These are phyloP conservation scores for Trichosporon sp. DNA, from an alignment of 1,284 basidiomycete genomes.

Conservation along the genomic window DNA sequence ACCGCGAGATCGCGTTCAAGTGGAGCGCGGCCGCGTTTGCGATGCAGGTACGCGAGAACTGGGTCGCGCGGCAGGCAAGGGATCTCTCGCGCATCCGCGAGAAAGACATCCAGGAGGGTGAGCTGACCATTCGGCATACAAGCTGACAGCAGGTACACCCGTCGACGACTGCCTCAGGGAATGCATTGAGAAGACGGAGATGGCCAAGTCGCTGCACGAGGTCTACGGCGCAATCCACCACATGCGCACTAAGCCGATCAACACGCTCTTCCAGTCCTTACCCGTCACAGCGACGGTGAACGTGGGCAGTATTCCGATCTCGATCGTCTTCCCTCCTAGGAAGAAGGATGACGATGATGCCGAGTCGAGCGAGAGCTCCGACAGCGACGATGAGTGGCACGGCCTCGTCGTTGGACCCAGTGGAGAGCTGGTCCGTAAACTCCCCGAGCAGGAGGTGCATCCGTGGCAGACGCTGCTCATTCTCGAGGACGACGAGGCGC, in stretches of 20 bases:
- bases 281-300: constrained; percentile 71
- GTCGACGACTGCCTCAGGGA: constrained; percentile 44
- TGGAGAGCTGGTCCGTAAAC: constrained; percentile 25
- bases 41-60: constrained; percentile 79
- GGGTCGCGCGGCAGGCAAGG: constrained; percentile 76
- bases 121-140: background rate
- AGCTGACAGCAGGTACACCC: constrained; percentile 36
- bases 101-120: constrained; percentile 54
- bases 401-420: constrained; percentile 23
- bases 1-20: constrained; percentile 82
- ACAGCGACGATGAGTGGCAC: constrained; percentile 57
- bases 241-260: constrained; percentile 64
- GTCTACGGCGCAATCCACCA: constrained; percentile 61
- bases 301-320: constrained; percentile 72
- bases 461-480: constrained; percentile 91
- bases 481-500: constrained; percentile 55
- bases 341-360: constrained; percentile 60
- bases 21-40: constrained; percentile 84
- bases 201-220: constrained; percentile 72
- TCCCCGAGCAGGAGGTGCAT: constrained; percentile 59
- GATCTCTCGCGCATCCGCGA: constrained; percentile 70
- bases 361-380: constrained; percentile 61
- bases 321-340: constrained; percentile 75
- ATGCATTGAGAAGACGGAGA: constrained; percentile 64
- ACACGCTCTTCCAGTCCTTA: constrained; percentile 58